Evolutionary conservation across 2,329 filamentous ascomycete genomes (phyloP).

Genomic region (Macrophomina tecta): DNA sequence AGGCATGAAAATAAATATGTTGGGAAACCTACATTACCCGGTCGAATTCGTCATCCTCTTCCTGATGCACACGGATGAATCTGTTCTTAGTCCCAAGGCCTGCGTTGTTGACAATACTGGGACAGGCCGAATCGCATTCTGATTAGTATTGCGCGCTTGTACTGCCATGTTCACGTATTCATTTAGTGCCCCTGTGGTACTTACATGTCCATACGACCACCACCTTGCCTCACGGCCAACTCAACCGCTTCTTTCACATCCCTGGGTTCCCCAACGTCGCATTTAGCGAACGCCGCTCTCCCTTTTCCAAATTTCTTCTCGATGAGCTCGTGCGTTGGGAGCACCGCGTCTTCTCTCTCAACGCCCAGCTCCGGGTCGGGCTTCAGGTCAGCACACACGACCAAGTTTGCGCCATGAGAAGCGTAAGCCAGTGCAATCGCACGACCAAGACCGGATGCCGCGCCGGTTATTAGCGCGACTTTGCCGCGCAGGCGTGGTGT

Average conservation of each 20-base stretch:
- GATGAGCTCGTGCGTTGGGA: constrained; percentile 30
- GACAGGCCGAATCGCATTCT: background rate
- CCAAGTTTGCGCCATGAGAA: constrained; percentile 30
- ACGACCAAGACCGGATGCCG: constrained; percentile 41
- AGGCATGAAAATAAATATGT: background rate
- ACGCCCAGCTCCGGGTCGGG: constrained; percentile 1
- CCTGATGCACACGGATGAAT: constrained; percentile 12
- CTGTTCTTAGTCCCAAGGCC: constrained; percentile 40
- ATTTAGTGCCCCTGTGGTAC: background rate
- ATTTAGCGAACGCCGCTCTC: constrained; percentile 33
- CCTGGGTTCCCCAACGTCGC: constrained; percentile 36
- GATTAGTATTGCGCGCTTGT: constrained; percentile 1
- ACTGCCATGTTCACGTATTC: too few species aligned
- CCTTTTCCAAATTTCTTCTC: constrained; percentile 22
- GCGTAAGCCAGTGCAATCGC: constrained; percentile 31
- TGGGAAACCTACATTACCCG: constrained; percentile 1
- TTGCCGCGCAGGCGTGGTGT: constrained; percentile 29
- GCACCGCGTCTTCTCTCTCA: background rate
- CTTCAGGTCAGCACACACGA: constrained; percentile 34
- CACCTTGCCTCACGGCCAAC: constrained; percentile 36
- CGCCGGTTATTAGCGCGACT: constrained; percentile 42
- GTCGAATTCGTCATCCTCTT: constrained; percentile 18
- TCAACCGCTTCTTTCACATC: constrained; percentile 33
- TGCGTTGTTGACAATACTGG: constrained; percentile 43
- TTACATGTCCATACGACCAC: constrained; percentile 42